Evolutionary conservation across 768 basidiomycete genomes (phyloP), one percentile per base, ranked within the genome.

Genomic region (Panus rudis): DNA sequence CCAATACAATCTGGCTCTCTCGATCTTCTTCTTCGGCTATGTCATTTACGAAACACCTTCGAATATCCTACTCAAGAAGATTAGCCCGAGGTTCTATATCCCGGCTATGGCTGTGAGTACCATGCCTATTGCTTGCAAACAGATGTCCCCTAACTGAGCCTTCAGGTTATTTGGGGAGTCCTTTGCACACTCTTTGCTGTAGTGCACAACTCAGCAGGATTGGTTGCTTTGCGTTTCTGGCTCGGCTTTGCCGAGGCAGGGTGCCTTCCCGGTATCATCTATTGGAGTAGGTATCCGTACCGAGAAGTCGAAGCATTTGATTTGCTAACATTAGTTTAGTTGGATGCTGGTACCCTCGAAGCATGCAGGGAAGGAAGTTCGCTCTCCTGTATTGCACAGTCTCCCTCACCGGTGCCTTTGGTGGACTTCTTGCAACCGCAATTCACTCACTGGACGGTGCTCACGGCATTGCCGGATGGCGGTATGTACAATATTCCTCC

Each of bases 281-380:
- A 63, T 52, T 68, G 59, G 52, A 47, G 53, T 54, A 27, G 21
- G 57, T 51, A 6, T 19, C 10, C 14, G 26, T n/a, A n/a, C n/a
- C n/a, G n/a, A n/a, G n/a, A n/a, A n/a, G n/a, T n/a, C n/a, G n/a
- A n/a, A n/a, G n/a, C n/a, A n/a, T 4, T 1, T 3, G 14, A 2
- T 7, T 4, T 2, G 12, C 6, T 4, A 6, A 37, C 23, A 28
- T 11, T n/a, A 17, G 2, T 11, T 2, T 34, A 57, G 56, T 70
- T 22, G 70, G 68, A 14, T 67, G 66, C 47, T 72, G 70, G 69
- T 73, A 70, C 46, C 63, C 57, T 3, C 58, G 53, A 10, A 32
- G 42, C 1, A 50, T 57, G 35, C 52, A 52, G 17, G 54, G 55
- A 2, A 26, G 55, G 8, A 52, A 55, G 10, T 55, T 51, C 33